Conservation (phyloP, 352 stramenopile genomes). For the Globisporangium rhizosaccharum region DNA sequence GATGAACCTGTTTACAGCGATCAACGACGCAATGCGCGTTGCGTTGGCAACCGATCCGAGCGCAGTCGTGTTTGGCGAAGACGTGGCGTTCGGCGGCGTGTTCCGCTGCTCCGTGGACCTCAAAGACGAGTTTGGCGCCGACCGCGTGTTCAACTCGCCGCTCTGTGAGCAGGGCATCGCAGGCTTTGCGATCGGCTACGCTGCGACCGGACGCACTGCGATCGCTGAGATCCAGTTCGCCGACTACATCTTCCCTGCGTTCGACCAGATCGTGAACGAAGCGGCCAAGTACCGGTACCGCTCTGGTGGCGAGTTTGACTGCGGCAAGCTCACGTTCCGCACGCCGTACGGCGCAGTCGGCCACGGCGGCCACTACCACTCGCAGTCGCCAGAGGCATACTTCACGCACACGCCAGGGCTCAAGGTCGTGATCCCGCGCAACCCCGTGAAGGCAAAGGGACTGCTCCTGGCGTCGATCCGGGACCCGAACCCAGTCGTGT, state of each 20-base stretch:
- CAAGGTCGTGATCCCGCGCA: conserved; percentile 96
- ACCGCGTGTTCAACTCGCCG: conserved; percentile 97
- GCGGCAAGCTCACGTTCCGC: conserved; percentile 94
- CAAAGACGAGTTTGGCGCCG: conserved; percentile 89
- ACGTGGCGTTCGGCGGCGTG: conserved; percentile 98
- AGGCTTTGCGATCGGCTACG: conserved; percentile 97
- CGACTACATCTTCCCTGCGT: conserved; percentile 98
- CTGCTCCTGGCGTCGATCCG: conserved; percentile 94
- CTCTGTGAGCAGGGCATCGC: conserved; percentile 93
- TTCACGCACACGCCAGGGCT: conserved; percentile 96
- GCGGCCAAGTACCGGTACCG: conserved; percentile 98
- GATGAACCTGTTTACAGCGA: conserved; percentile 92
- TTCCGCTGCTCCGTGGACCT: conserved; percentile 96
- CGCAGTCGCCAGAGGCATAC: conserved; percentile 95
- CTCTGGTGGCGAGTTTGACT: conserved; percentile 97
- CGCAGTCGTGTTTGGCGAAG: conserved; percentile 95
- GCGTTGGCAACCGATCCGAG: conserved; percentile 86
- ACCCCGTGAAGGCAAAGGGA: conserved; percentile 93
- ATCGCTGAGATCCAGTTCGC: conserved; percentile 98
- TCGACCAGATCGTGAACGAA: conserved; percentile 98
- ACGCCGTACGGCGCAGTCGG: conserved; percentile 94
- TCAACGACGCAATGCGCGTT: conserved; percentile 90
- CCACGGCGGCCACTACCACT: conserved; percentile 93
- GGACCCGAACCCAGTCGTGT: conserved; percentile 95
- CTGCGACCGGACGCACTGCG: conserved; percentile 91